These are phyloP conservation scores for Alisma plantagoaquatica DNA, from an alignment of 106 monocot species.

Conservation along the genomic window DNA sequence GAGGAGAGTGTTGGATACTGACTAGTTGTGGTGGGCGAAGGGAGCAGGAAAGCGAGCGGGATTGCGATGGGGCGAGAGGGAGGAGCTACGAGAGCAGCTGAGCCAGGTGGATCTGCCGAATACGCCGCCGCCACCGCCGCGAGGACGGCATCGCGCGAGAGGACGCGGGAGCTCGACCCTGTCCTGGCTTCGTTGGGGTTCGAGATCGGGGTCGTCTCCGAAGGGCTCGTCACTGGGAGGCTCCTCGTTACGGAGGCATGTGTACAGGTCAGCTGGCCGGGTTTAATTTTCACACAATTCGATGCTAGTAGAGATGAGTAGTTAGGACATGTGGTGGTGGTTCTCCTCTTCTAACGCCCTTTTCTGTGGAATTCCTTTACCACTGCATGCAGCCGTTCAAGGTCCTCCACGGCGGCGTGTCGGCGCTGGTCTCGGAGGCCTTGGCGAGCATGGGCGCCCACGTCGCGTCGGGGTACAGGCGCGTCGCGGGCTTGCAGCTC, in stretches of 20 bases:
- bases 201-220: slow-evolving; percentile 43
- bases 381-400: slow-evolving; percentile 53
- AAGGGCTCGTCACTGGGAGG: slow-evolving; percentile 39
- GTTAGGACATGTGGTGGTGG: not conserved
- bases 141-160: not conserved
- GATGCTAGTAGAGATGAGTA: not conserved
- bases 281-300: too few species aligned
- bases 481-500: slow-evolving; percentile 83
- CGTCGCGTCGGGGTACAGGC: slow-evolving; percentile 54
- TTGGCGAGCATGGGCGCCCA: slow-evolving; percentile 81
- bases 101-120: too few species aligned
- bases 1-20: too few species aligned
- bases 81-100: too few species aligned
- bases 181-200: slow-evolving; percentile 61
- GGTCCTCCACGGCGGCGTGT: slow-evolving; percentile 78
- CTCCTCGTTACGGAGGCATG: slow-evolving; percentile 37
- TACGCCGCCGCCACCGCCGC: not conserved
- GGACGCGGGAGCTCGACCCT: slow-evolving; percentile 42
- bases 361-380: not conserved
- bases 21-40: not conserved
- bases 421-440: slow-evolving; percentile 78
- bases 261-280: slow-evolving; percentile 43
- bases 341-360: not conserved
- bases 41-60: not conserved
- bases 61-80: too few species aligned